Conservation (phyloP, 106 monocot genomes). For the Platanthera zijinensis region DNA sequence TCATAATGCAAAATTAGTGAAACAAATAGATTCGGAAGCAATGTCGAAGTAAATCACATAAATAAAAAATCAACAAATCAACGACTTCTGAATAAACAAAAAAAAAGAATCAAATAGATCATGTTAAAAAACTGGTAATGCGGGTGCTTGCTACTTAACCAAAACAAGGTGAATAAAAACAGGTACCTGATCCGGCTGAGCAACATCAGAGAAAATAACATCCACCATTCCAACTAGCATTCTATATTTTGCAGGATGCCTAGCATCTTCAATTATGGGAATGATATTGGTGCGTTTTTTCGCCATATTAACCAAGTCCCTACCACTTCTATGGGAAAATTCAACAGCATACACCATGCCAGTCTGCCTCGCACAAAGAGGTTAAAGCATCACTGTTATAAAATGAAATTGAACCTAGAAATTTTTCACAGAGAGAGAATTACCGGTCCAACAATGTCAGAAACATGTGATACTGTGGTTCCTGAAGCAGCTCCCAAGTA, state of each 20-base stretch:
- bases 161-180: not conserved
- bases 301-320: conserved; percentile 97
- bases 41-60: not conserved
- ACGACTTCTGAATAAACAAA: not conserved
- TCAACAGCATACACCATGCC: conserved; percentile 95
- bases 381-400: not conserved
- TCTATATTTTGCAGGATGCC: conserved; percentile 90
- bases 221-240: conserved; percentile 99
- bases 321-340: conserved; percentile 92
- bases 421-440: not conserved
- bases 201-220: conserved; percentile 99
- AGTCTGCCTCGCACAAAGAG: conserved; percentile 29
- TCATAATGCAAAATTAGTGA: too few species aligned
- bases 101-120: not conserved
- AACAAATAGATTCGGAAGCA: too few species aligned
- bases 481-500: conserved; percentile 97
- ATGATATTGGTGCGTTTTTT: conserved; percentile 95
- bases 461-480: conserved; percentile 94
- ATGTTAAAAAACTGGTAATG: not conserved
- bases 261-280: conserved; percentile 96
- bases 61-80: not conserved
- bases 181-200: conserved; percentile 93
- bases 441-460: conserved; percentile 98
- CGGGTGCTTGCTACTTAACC: not conserved
- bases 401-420: not conserved